Evolutionary conservation across 495 filamentous ascomycete genomes (phyloP), one percentile per base, ranked within the genome.

Genomic region (Trichocladium antarcticum): DNA sequence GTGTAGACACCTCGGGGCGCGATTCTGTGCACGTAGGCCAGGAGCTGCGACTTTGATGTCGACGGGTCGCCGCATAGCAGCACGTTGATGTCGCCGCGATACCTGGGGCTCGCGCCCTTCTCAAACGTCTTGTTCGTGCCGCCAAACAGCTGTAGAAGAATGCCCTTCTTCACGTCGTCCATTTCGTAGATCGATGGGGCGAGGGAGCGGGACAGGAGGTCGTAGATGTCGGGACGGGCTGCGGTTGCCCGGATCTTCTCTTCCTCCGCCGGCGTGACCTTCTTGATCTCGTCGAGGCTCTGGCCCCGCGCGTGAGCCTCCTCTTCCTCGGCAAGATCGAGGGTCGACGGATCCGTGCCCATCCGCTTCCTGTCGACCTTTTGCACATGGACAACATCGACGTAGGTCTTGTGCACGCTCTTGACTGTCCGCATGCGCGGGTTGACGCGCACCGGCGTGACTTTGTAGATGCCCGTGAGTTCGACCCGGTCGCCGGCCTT

Each of bases 71-170:
- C 92, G 53, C 94, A 95, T 19, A 98, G 78, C 32, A 98, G 80
- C 21, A 98, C 78, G 63, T 98, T 98, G 67, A 98, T 96, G 64
- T 98, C 92, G 39, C 92, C 92, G 66, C 92, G 80, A 62, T 98
- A 98, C 51, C 83, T 87, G 9, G 92, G 92, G 58, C 84, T 93
- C 48, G 89, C 92, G 40, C 92, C 92, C 65, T 95, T 95, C 56
- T 96, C 83, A 64, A 98, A 98, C 0, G 84, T 82, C 67, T 98
- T 98, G 70, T 98, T 98, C n/a, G 92, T 96, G 21, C 92, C 92
- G 14, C 92, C 93, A 60, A 98, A 98, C 39, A 98, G 74, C 58
- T 98, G 92, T 3, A 98, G 80, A 10, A 98, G 72, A 47, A 98
- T 94, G 22, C 92, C 92, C 65, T 98, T 98, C 76, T 97, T 97